Evolutionary conservation across 345 rosid genomes (phyloP), one percentile per base, ranked within the genome.

Genomic region (Pugionium dolabratum): DNA sequence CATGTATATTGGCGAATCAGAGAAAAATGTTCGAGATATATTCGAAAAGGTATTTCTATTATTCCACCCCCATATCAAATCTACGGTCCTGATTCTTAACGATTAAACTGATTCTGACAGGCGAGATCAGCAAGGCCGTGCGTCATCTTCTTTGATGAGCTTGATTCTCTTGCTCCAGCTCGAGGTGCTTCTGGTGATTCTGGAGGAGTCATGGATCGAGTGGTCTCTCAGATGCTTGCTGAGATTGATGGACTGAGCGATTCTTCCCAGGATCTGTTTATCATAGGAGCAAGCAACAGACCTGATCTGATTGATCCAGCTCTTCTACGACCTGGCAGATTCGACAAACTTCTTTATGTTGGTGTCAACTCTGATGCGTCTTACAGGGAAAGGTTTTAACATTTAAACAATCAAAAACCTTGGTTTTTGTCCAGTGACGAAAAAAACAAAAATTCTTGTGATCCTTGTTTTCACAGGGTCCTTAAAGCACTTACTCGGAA

Each of bases 221-320:
- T 94, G 53, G 99, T 94, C 72, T 94, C 99, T 70, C 97, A 94
- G 91, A 88, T 94, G 95, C 99, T 94, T 70, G 99, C 99, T 9
- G 99, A 94, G 83, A 94, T 94, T 35, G 99, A 90, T 63, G 96
- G 99, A 69, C 83, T 94, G 54, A 85, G 83, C 71, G 97, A 88
- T 78, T 83, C 92, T 62, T 74, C 86, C 9, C 97, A 86, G 88
- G 99, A 94, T 73, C 75, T 94, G 67, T 94, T 94, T 78, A 87
- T 94, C 39, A 94, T 94, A 70, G 99, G 95, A 51, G 99, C 99
- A 53, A 94, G 97, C 84, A 94, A 90, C 74, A 81, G 97, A 72
- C 99, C 99, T 35, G 97, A 88, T 80, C 91, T 94, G 42, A 88
- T 94, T 64, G 99, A 94, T 70, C 83, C 97, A 32, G 96, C 99